Conservation (phyloP, 1,284 basidiomycete genomes). For the Ceratorhiza oryzae-sativae region DNA sequence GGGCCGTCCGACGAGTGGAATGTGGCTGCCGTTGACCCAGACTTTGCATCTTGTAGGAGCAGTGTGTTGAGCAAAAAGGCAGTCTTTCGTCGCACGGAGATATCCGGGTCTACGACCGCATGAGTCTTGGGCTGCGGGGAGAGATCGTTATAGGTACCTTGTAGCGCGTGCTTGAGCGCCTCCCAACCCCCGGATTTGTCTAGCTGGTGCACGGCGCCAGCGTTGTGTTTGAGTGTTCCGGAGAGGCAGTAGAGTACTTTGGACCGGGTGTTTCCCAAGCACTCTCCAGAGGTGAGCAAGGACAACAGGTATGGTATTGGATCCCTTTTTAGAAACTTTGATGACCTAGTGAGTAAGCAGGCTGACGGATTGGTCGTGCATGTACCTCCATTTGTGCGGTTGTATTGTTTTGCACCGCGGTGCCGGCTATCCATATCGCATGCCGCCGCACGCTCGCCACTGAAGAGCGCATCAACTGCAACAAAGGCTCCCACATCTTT, state of each 20-base stretch:
- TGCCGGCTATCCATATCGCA: slow-evolving; percentile 91
- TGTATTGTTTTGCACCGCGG: slow-evolving; percentile 95
- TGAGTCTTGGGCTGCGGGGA: too few species aligned
- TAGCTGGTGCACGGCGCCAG: slow-evolving; percentile 69
- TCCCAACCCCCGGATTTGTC: slow-evolving; percentile 71
- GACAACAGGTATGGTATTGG: slow-evolving; percentile 72
- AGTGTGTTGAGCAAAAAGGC: slow-evolving; percentile 85
- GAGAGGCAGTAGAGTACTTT: slow-evolving; percentile 91
- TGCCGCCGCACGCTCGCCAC: slow-evolving; percentile 73
- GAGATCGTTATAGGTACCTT: too few species aligned
- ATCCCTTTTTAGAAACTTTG: slow-evolving; percentile 73
- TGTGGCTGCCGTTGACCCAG: slow-evolving; percentile 1
- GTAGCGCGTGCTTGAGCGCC: slow-evolving; percentile 65
- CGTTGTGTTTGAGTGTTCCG: slow-evolving; percentile 84
- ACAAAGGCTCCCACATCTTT: slow-evolving; percentile 85
- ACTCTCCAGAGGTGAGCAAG: slow-evolving; percentile 63
- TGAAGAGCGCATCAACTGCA: slow-evolving; percentile 67
- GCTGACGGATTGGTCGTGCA: slow-evolving; percentile 42
- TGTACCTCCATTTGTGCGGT: slow-evolving; percentile 85
- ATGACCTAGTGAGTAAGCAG: slow-evolving; percentile 26
- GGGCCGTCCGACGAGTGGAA: slow-evolving; percentile 25
- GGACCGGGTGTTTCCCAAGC: slow-evolving; percentile 62
- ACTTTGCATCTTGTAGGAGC: slow-evolving; percentile 57
- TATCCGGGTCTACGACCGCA: slow-evolving; percentile 69
- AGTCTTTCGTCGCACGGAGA: slow-evolving; percentile 80